Conservation (phyloP, 2,329 filamentous ascomycete species). For the Drechslerella coelobrocha region DNA sequence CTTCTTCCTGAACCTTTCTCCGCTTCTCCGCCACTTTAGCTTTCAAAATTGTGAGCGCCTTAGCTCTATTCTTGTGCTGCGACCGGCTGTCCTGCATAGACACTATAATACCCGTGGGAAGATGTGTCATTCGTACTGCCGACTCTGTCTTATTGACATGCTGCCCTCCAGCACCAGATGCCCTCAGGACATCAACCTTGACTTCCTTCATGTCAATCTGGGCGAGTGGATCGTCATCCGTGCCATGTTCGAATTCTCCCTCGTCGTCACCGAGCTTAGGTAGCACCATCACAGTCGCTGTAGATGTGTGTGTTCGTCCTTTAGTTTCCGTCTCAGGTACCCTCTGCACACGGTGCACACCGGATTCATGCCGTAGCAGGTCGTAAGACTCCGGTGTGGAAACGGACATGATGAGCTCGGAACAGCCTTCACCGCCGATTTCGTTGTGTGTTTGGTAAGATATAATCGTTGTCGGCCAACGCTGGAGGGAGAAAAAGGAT, state of each 20-base stretch:
- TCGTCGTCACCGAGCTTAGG: conserved; percentile 75
- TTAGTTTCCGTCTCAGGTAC: conserved; percentile 85
- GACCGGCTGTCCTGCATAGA: conserved; percentile 92
- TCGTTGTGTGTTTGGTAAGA: conserved; percentile 65
- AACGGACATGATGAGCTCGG: conserved; percentile 87
- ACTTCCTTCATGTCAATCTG: conserved; percentile 87
- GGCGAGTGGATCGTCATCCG: conserved; percentile 85
- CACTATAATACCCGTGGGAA: conserved; percentile 83
- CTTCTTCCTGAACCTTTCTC: conserved; percentile 70
- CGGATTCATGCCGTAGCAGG: conserved; percentile 81
- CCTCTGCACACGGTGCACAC: conserved; percentile 93
- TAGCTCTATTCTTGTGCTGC: conserved; percentile 85
- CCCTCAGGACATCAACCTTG: conserved; percentile 84
- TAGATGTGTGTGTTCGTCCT: conserved; percentile 92
- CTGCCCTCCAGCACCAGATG: conserved; percentile 89
- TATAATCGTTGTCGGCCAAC: conserved; percentile 52
- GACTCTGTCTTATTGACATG: conserved; percentile 99
- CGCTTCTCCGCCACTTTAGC: conserved; percentile 70
- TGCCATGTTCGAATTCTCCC: conserved; percentile 56
- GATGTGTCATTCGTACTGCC: conserved; percentile 88
- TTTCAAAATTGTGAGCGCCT: conserved; percentile 87
- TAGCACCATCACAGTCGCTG: conserved; percentile 90
- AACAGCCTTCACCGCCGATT: conserved; percentile 67
- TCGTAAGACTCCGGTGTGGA: conserved; percentile 79
- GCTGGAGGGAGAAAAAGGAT: conserved; percentile 70